Base-by-base conservation (phyloP, 768 basidiomycete species). In the Lactarius quietus region DNA sequence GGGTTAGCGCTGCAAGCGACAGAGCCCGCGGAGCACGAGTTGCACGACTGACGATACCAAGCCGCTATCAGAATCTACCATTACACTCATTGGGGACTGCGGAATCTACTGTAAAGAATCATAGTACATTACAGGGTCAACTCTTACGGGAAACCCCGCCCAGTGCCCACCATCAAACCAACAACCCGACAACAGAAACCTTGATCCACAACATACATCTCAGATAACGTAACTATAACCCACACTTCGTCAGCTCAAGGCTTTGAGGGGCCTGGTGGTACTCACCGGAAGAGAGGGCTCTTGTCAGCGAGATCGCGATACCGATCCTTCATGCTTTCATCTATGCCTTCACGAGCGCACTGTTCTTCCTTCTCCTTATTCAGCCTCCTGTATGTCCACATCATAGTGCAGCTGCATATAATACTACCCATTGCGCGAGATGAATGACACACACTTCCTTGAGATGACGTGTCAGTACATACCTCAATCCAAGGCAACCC, bases 261-360 rank as follows among this genome's bases (percentile, higher is more conserved):
- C 1, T 10, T n/a, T 23, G 43, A 14, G 29, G 45, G 15, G 28
- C 3, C 1, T 48, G 26, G 26, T 31, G 26, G 52, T 3, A 33
- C 70, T 51, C 57, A 82, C 82, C 83, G 79, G 76, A 83, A 86
- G 38, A 87, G 74, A 45, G 86, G 85, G 62, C 82, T 84, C 43
- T 80, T 74, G 65, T 83, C 82, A 6, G 84, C 85, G 73, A 85
- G 74, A 6, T 83, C 73, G 41, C 71, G 73, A 68, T 81, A 85
- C 53, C 82, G 78, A 6, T 76, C 76, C 57, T 69, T 73, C 53
- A 72, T 74, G 52, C 73, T 76, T 14, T 76, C 74, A 9, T 77
- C 77, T 59, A 87, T 82, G 3, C 78, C 78, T 59, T 79, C 77
- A 7, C 74, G 73, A 8, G 72, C 72, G 68, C 85, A 86, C 17